Percentiles rank a stretch among this genome's conserved stretches.
Conservation (phyloP, 2,329 filamentous ascomycete genomes). For the Trichophyton simii region DNA sequence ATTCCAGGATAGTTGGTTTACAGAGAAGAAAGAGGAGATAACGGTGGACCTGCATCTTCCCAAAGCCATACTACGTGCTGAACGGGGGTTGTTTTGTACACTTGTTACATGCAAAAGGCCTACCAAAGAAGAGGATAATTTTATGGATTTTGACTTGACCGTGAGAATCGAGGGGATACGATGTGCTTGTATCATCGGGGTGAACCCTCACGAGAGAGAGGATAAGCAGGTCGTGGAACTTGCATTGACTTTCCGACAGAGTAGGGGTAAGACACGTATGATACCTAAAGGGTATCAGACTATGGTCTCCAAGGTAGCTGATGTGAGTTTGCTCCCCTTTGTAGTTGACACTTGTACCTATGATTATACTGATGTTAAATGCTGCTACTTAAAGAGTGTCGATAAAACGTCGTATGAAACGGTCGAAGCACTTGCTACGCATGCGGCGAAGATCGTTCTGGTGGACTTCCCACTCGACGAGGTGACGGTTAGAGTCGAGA, state of each 20-base stretch:
- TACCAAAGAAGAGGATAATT: conserved; percentile 19
- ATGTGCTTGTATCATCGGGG: conserved; percentile 38
- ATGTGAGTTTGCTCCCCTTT: background rate
- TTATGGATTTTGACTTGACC: conserved; percentile 23
- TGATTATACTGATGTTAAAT: background rate
- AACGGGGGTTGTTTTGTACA: conserved; percentile 29
- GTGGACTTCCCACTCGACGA: conserved; percentile 34
- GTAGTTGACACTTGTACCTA: background rate
- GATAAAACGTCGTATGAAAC: conserved; percentile 39
- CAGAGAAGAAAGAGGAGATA: conserved; percentile 18
- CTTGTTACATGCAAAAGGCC: conserved; percentile 20
- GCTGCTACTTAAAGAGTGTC: conserved; percentile 27
- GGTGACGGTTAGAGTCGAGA: conserved; percentile 38
- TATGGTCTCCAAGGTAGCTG: background rate
- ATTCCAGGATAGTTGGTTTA: background rate
- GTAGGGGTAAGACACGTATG: background rate
- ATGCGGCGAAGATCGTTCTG: conserved; percentile 35
- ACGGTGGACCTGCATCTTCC: conserved; percentile 31
- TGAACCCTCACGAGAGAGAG: conserved; percentile 41
- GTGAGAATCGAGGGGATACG: conserved; percentile 30
- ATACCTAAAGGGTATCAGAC: conserved; percentile 21
- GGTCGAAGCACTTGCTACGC: conserved; percentile 40
- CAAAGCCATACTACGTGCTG: conserved; percentile 34
- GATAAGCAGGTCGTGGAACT: conserved; percentile 39
- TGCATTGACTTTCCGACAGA: conserved; percentile 23